Evolutionary conservation across 2,329 filamentous ascomycete genomes (phyloP).

Genomic region (Malbranchea zuffiana): DNA sequence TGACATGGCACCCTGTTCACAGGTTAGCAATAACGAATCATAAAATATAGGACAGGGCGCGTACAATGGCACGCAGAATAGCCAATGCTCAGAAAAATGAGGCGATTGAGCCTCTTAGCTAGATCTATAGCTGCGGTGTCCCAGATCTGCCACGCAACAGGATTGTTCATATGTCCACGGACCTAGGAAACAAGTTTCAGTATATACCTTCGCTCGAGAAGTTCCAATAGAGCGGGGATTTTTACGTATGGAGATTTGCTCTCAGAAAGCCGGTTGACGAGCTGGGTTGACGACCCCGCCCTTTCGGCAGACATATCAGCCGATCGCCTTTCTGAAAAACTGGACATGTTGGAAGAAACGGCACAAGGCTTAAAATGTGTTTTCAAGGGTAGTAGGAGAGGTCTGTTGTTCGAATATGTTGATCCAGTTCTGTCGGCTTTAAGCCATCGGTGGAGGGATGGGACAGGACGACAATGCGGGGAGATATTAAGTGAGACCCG

Average conservation of each 20-base stretch:
- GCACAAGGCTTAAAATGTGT: too few relatives aligned
- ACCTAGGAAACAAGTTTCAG: constrained; percentile 37
- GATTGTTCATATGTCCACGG: constrained; percentile 64
- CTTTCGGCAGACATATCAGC: constrained; percentile 14
- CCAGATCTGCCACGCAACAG: constrained; percentile 86
- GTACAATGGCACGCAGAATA: constrained; percentile 92
- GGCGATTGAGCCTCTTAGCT: constrained; percentile 69
- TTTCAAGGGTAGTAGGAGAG: too few relatives aligned
- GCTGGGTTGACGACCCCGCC: constrained; percentile 20
- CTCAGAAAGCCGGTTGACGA: constrained; percentile 48
- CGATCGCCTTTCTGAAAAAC: constrained; percentile 21
- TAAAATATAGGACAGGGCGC: constrained; percentile 24
- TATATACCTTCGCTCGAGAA: not conserved
- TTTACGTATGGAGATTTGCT: constrained; percentile 59
- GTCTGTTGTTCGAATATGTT: too few relatives aligned
- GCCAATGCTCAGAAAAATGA: constrained; percentile 88
- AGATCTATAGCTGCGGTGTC: constrained; percentile 63
- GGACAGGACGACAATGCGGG: too few relatives aligned
- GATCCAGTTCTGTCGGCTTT: too few relatives aligned
- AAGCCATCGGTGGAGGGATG: too few relatives aligned
- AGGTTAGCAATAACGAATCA: constrained; percentile 13
- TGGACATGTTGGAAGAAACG: constrained; percentile 20
- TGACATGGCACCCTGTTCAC: constrained; percentile 65
- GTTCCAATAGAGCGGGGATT: constrained; percentile 19
- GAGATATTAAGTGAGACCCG: too few relatives aligned